phyloP scores from a whole-genome alignment of 108 stramenopile genomes.

The Cyclotella atomus region DNA sequence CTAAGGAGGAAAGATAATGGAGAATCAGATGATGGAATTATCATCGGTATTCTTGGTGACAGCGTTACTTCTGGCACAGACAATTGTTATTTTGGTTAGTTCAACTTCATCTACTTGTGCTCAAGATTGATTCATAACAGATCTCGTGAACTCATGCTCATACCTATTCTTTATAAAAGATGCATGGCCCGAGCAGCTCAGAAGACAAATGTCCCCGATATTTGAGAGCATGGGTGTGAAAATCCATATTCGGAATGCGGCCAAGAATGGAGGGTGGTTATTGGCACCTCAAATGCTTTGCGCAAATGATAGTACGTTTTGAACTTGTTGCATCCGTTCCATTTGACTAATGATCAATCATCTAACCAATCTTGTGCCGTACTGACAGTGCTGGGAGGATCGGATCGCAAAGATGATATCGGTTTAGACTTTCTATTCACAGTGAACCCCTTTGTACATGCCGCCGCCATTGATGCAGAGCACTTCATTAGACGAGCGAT shows the following conservation, averaged over 20 bases:
- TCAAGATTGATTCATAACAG: no score
- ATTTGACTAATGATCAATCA: no score
- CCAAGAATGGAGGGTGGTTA: slow-evolving; percentile 18
- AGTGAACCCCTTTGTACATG: background rate
- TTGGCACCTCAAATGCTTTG: slow-evolving; percentile 8
- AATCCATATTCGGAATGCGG: slow-evolving; percentile 11
- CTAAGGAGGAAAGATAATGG: background rate
- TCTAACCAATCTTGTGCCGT: no score
- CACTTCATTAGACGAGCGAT: slow-evolving; percentile 11
- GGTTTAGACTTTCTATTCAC: slow-evolving; percentile 3
- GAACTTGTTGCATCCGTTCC: no score
- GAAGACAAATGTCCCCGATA: slow-evolving; percentile 3
- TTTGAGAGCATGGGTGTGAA: slow-evolving; percentile 10
- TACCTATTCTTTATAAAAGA: no score
- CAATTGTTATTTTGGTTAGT: slow-evolving; percentile 5
- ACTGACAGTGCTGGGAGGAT: background rate
- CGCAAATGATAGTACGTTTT: slow-evolving; percentile 15
- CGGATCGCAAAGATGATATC: background rate
- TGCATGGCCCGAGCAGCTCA: slow-evolving; percentile 8
- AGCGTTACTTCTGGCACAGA: slow-evolving; percentile 8
- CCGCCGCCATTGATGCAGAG: background rate
- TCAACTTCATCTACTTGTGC: no score
- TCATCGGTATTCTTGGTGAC: slow-evolving; percentile 8
- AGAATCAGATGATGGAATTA: background rate
- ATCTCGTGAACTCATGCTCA: no score